Evolutionary conservation across 208 protist species (phyloP), one percentile per base, ranked within the genome.

Genomic region (Crithidia fasciculata): DNA sequence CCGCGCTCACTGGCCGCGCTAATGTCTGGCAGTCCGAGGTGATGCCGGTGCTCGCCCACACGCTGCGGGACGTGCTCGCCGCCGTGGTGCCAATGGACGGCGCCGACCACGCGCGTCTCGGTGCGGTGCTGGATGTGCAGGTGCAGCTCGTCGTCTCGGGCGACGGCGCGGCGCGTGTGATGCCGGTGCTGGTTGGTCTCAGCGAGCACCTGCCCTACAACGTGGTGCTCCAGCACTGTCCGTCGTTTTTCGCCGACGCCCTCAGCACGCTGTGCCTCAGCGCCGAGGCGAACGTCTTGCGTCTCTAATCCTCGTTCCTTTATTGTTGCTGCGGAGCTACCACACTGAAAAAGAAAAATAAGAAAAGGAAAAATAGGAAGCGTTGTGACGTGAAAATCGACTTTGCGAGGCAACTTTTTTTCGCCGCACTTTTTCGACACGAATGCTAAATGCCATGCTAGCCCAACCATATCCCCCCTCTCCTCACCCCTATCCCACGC

Each of bases 41-140:
- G 68, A 2, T 65, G 5, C 68, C 68, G 10, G 68, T 61, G 8
- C 37, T 73, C 43, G 40, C 55, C 39, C 57, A 58, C 57, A 64
- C 49, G 37, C 44, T 65, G 39, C 56, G 68, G 45, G 68, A 64
- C 37, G 39, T 73, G 16, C 58, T 73, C 0, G 68, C 37, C 4
- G 57, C 68, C 37, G 68, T 73, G 58, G 44, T 18, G 37, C 68
- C 68, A 18, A 65, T 65, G 44, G 71, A 78, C 57, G 72, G 72
- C 52, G 70, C 80, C 5, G 85, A 89, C 61, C 85, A 81, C 70
- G 43, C 68, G 5, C 71, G 78, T 36, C 73, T 74, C 36, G 81
- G 78, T 59, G 68, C 68, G n/a, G 68, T 73, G 47, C 59, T 54
- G 68, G 68, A 65, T 15, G 68, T 19, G 56, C 68, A 73, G 47